Base-by-base conservation (phyloP, 306 rosid genomes). In the Acacia melanoxylon region DNA sequence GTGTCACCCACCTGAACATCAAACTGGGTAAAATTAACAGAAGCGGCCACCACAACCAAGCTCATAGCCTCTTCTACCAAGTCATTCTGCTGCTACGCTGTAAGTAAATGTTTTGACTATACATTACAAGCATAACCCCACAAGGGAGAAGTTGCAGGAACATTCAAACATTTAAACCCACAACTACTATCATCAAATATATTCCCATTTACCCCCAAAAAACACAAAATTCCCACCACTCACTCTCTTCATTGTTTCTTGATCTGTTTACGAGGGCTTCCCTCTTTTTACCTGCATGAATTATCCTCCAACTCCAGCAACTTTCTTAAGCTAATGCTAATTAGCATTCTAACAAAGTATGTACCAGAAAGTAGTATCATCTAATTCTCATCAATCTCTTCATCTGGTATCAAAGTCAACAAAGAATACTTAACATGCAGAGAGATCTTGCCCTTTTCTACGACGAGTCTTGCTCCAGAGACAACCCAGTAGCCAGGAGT, bases 401-500 rank as follows among this genome's bases (percentile, higher is more conserved):
- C 97, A 37, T 93, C 97, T 5, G 93, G 76, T 25, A 91, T 65
- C 72, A 89, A 82, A 61, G 99, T 95, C 85, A 95, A 82, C 72
- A 95, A 84, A 63, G 99, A 93, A 88, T 91, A 91, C 86, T 86
- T 93, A 72, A 93, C 99, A 54, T 92, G 86, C 8, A 95, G 89
- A 54, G 97, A 93, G 76, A 95, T 91, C 85, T 77, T 91, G 16
- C 97, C 98, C 90, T 93, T 95, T 80, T 95, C 99, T 19, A 95
- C 97, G 17, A 87, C 27, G 20, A 93, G 98, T 78, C 92, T 95
- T 75, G 99, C 99, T 63, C 99, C 99, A 14, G 99, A 89, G 65
- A 93, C 94, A 83, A 95, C 95, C 99, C 99, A 95, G 85, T 95
- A 95, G 54, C 99, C 99, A 24, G 99, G 99, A 86, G 84, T 78